Base-by-base conservation (phyloP, 202 grass and related monocot species). In the Setaria viridis region DNA sequence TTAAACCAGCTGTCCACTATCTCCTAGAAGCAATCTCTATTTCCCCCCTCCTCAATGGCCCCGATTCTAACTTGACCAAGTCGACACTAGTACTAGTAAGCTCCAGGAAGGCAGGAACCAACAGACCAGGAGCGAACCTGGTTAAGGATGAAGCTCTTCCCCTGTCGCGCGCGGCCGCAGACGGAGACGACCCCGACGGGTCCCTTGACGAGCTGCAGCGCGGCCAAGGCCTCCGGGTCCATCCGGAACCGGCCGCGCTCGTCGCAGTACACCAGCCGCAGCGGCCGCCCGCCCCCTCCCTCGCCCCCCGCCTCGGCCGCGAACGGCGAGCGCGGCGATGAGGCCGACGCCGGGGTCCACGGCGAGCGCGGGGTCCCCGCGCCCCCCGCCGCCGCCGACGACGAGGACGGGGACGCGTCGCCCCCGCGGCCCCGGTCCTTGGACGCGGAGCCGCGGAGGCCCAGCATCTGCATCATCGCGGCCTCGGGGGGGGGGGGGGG, bases 61-160 rank as follows among this genome's bases (percentile, higher is more conserved):
- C 70, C 46, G 11, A 47, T 50, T 50, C 21, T 16, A 72, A 53
- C 7, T 17, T 15, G 33, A 16, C 9, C 11, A 33, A 77, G 32
- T 30, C 59, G 30, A 67, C 15, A 8, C 3, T 17, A 21, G 12
- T 15, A 62, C 58, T 60, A 60, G 58, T 29, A 29, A 21, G 30
- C 25, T 25, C 8, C 60, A 43, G 1, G 25, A 25, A 25, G 25
- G 25, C 25, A 25, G 25, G 3, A 54, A 54, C 72, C 32, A 74
- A 49, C 2, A 29, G 14, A 66, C 20, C 3, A 80, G 13, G 13
- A 11, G 1, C 5, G 15, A 35, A 99, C 97, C 97, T 99, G 93
- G 85, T 99, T 99, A 43, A 99, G 94, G 9, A 99, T 90, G 82
- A 96, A 99, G 76, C 97, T 99, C 82, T 99, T 99, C 29, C 97